Base-by-base conservation (phyloP, 371 early-diverging fungal genomes). In the Rhizopus arrhizus region DNA sequence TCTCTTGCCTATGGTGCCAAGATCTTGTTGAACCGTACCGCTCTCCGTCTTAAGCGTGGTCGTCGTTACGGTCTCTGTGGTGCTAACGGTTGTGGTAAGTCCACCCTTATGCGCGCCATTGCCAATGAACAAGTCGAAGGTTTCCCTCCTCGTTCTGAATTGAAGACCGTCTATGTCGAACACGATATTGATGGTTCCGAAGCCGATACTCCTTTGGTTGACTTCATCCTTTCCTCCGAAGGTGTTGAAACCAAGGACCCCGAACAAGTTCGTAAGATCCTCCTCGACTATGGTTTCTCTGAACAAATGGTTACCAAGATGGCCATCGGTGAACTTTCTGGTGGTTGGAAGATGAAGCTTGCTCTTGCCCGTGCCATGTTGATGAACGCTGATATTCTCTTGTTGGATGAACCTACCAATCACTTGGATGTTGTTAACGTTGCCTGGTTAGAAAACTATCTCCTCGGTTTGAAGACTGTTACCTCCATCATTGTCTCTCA, bases 401-500 rank as follows among this genome's bases (percentile, higher is more conserved):
- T 95, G 52, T 75, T 95, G 61, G 95, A 95, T 75, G 95, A 95
- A 75, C 95, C 95, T 51, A 94, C 95, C 42, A 94, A 94, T 78
- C 95, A 94, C 72, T 78, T 94, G 85, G 95, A 95, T 72, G 88
- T 84, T 34, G 82, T 70, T 42, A 91, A 91, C 74, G 87, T 91
- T 56, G 84, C 83, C 47, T 94, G 91, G 92, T 75, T 94, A 40
- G 90, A 91, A 70, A 82, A 91, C 65, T 90, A 90, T 67, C 84
- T 93, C 22, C 75, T 80, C 62, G 77, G 82, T 56, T 81, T 86
- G 53, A 81, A 82, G 51, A 82, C 88, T 43, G 81, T 90, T 53
- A 93, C 93, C 3, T 85, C 82, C 48, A 80, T 95, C 65, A 86
- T 95, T 62, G 93, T 95, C 9, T 93, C 93, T 33, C 95, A 95